These are phyloP conservation scores for Thraustochytrium striatum DNA, from an alignment of 352 stramenopile genomes.

Conservation along the genomic window DNA sequence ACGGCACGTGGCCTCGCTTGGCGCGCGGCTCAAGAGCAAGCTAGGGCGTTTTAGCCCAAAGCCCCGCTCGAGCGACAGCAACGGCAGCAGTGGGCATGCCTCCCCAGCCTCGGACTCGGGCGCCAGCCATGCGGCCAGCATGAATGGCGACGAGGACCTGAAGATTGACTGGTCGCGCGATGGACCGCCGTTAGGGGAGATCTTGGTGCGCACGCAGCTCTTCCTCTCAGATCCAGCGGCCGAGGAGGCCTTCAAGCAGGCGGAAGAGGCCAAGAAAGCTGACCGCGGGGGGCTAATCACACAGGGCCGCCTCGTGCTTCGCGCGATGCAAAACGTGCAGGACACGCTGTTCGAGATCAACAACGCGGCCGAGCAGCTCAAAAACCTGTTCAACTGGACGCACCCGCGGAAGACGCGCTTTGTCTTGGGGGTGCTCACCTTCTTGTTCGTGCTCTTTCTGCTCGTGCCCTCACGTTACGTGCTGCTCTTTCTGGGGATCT, in stretches of 20 bases:
- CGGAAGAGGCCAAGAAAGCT: constrained; percentile 40
- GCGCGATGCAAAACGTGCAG: constrained; percentile 38
- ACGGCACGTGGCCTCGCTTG: too few relatives aligned
- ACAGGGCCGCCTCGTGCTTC: constrained; percentile 2
- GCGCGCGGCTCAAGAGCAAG: too few relatives aligned
- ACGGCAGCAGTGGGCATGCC: too few relatives aligned
- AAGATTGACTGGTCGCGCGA: background rate
- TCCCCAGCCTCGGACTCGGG: too few relatives aligned
- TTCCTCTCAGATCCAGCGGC: constrained; percentile 17
- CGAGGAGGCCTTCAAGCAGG: constrained; percentile 6
- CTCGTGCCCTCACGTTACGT: constrained; percentile 38
- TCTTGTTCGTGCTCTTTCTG: constrained; percentile 23
- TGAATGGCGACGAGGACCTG: background rate
- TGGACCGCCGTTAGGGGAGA: constrained; percentile 18
- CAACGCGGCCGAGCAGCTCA: constrained; percentile 35
- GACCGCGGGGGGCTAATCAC: constrained; percentile 26
- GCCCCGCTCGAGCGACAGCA: too few relatives aligned
- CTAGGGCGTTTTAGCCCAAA: too few relatives aligned
- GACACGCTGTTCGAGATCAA: constrained; percentile 25
- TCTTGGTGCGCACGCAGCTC: constrained; percentile 26
- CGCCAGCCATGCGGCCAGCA: too few relatives aligned
- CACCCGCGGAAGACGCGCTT: constrained; percentile 47
- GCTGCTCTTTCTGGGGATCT: constrained; percentile 34
- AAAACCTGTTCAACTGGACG: constrained; percentile 49
- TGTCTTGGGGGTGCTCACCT: constrained; percentile 12